These are phyloP conservation scores for Eutrema salsugineum DNA, from an alignment of 441 rosid genomes.

Conservation along the genomic window DNA sequence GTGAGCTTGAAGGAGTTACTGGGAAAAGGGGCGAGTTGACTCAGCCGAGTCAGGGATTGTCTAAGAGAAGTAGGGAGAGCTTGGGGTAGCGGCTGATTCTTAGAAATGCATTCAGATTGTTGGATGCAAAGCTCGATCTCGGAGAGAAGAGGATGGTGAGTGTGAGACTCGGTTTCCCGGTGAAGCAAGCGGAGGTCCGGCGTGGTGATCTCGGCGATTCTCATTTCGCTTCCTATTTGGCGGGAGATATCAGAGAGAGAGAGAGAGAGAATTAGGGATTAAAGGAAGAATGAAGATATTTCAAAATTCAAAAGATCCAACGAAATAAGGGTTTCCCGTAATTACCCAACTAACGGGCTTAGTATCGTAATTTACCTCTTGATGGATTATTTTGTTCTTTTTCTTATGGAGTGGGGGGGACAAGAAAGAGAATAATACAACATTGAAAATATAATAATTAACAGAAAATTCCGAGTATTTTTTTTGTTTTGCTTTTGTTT, in stretches of 20 bases:
- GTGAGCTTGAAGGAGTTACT: conserved; percentile 61
- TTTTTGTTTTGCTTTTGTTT: conserved; percentile 23
- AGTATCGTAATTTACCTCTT: background rate
- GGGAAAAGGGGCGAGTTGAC: conserved; percentile 58
- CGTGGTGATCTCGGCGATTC: conserved; percentile 78
- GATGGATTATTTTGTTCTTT: background rate
- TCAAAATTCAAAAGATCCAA: conserved; percentile 10
- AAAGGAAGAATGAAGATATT: background rate
- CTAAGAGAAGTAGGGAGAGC: conserved; percentile 56
- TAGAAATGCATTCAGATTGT: conserved; percentile 48
- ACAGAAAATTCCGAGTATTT: background rate
- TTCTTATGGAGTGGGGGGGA: background rate
- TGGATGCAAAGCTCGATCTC: conserved; percentile 64
- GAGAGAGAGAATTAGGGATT: conserved; percentile 9
- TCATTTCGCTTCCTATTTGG: conserved; percentile 42
- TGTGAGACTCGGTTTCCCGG: conserved; percentile 23
- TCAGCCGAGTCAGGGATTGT: conserved; percentile 50
- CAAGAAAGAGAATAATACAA: background rate
- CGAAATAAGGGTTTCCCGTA: background rate
- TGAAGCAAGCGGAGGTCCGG: conserved; percentile 47
- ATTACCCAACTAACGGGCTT: background rate
- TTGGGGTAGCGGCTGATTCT: conserved; percentile 28
- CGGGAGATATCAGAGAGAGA: conserved; percentile 21
- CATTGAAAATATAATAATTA: background rate
- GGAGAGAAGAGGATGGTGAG: conserved; percentile 44